Base-by-base conservation (phyloP, 176 grass and related monocot genomes). In the Eremochloa ophiuroides region DNA sequence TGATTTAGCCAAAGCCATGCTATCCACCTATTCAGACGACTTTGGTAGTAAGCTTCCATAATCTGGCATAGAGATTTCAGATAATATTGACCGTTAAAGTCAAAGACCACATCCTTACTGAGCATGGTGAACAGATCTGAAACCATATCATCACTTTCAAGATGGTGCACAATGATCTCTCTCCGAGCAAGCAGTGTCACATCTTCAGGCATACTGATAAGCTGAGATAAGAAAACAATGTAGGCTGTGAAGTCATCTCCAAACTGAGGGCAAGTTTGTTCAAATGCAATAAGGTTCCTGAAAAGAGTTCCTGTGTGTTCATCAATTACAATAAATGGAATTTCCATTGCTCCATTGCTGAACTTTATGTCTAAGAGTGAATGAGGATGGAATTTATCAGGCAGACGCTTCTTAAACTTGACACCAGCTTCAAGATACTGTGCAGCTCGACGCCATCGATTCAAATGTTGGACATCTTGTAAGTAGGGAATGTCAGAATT, bases 301-400 rank as follows among this genome's bases (percentile, higher is more conserved):
- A 80, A 68, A 3, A 80, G 37, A 11, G 5, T 0, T 0, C 1
- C 55, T 17, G 77, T 39, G 4, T n/a, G 1, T 2, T 68, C 65
- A 10, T 68, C 65, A 6, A 25, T 0, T 0, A 16, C 0, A 5
- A 79, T 0, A 0, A 3, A 47, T 0, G 74, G 83, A 0, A 85
- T 22, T 3, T 71, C 23, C 7, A 85, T 2, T 0, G 1, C 1
- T 0, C 84, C 20, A 0, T 18, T 7, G 0, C 0, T 4, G 2
- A 80, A 86, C 0, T 0, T 3, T 0, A 86, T 31, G 5, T 66
- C 70, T 0, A 73, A 6, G 0, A 73, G 27, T 0, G 16, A 31
- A 3, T 50, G 43, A 0, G 7, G 25, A 0, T 71, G 0, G 0
- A 4, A 0, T 33, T 0, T 25, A 3, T 43, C 4, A n/a, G 0